Evolutionary conservation across 352 stramenopile genomes (phyloP), one percentile per base, ranked within the genome.

Genomic region (Phytopythium montanum): DNA sequence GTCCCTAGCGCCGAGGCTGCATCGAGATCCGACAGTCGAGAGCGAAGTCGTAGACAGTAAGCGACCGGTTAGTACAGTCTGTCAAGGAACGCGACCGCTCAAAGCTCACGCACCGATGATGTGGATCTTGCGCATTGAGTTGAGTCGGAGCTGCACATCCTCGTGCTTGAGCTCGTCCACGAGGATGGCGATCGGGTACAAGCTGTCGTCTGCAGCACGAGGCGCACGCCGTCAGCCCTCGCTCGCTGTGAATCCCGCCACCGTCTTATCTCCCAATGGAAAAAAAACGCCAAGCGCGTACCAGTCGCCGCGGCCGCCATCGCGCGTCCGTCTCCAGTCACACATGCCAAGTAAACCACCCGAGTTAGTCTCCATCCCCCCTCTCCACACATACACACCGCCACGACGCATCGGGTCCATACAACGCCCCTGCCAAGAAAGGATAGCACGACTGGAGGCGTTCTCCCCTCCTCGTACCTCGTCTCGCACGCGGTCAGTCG

Each of bases 151-250:
- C 62, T 97, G 88, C 62, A 95, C 81, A 62, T 97, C 90, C 60
- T 97, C 88, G 65, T 97, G 90, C 66, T 96, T 95, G 62, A 97
- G 75, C 63, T 97, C 88, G 70, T 97, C 90, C 59, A 97, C 87
- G 42, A 97, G 81, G 61, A 97, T 89, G 48, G 90, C 87, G 56
- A 97, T 92, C 26, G 87, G 81, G 71, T 95, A 93, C 62, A 95
- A 60, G 50, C 79, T 92, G 56, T 92, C 87, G 61, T 95, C 87
- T 58, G 41, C 45, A 12, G 18, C 34, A 48, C 26, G 8, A 12
- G 12, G 38, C 21, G 14, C 33, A 13, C 31, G 31, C 31, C 31
- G 14, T 29, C 19, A 34, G 25, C 23, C 21, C 3, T 19, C 25
- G 23, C 9, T 16, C 0, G 0, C n/a, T 13, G 3, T 28, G 2